Evolutionary conservation across 1,139 yeast genomes (phyloP).

Genomic region (Pichia sp.): DNA sequence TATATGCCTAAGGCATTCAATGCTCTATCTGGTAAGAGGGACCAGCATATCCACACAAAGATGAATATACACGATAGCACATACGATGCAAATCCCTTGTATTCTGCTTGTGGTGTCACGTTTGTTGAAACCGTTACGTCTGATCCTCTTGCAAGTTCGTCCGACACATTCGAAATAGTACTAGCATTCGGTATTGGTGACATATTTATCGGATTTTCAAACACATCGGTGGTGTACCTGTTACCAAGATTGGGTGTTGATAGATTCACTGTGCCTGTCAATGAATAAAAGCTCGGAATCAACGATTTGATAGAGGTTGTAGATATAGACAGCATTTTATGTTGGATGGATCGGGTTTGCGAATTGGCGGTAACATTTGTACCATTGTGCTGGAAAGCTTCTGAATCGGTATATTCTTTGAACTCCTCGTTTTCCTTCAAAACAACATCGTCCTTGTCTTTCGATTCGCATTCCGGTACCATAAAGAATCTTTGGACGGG

Average conservation of each 20-base stretch:
- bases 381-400: too few relatives aligned
- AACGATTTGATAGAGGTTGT: constrained; percentile 23
- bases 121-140: constrained; percentile 68
- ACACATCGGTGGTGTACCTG: background rate
- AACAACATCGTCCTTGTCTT: too few relatives aligned
- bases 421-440: too few relatives aligned
- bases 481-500: too few relatives aligned
- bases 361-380: too few relatives aligned
- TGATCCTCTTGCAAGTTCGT: constrained; percentile 62
- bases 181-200: background rate
- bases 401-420: too few relatives aligned
- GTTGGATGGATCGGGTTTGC: background rate
- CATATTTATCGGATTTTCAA: constrained; percentile 2
- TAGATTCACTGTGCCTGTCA: constrained; percentile 10
- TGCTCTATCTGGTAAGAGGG: constrained; percentile 49
- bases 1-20: constrained; percentile 50
- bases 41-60: constrained; percentile 57
- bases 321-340: constrained; percentile 22
- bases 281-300: constrained; percentile 20
- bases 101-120: constrained; percentile 64
- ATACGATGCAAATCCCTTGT: constrained; percentile 74
- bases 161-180: constrained; percentile 24
- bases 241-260: constrained; percentile 14
- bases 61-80: constrained; percentile 49
- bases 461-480: too few relatives aligned